Evolutionary conservation across 2,329 filamentous ascomycete species (phyloP).

Genomic region (Aspergillus fijiensis): DNA sequence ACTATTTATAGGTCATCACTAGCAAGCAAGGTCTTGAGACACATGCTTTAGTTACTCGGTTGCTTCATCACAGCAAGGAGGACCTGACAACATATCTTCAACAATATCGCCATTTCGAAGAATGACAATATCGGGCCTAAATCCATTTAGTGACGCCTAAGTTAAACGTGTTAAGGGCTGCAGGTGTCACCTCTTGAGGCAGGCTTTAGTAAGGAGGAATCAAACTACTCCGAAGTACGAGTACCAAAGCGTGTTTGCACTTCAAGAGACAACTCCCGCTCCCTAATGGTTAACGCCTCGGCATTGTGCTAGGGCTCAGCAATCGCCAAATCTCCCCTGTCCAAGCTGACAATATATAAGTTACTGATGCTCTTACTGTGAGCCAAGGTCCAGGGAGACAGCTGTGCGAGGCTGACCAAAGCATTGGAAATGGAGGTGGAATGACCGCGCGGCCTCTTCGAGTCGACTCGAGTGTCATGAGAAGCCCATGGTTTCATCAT

Average conservation of each 20-base stretch:
- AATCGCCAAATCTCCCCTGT: neutral
- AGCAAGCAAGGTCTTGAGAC: neutral
- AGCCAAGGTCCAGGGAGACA: neutral
- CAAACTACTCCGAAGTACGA: too few species aligned
- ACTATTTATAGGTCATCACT: neutral
- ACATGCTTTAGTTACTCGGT: neutral
- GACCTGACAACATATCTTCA: neutral
- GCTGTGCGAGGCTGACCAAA: neutral
- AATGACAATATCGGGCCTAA: neutral
- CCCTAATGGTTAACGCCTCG: neutral
- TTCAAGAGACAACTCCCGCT: neutral
- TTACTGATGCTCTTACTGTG: neutral
- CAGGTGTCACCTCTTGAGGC: neutral
- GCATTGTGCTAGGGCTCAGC: neutral
- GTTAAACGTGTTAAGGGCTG: neutral
- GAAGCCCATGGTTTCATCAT: too few species aligned
- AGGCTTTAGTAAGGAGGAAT: neutral
- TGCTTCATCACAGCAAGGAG: neutral
- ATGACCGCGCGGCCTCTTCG: neutral
- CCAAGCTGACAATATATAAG: neutral
- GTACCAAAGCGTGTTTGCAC: neutral
- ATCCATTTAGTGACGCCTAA: neutral
- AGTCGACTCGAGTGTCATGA: neutral
- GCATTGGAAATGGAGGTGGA: neutral
- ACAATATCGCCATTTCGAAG: neutral